Evolutionary conservation across 805 yeast species (phyloP).

Genomic region (Schizosaccharomyces pombe): DNA sequence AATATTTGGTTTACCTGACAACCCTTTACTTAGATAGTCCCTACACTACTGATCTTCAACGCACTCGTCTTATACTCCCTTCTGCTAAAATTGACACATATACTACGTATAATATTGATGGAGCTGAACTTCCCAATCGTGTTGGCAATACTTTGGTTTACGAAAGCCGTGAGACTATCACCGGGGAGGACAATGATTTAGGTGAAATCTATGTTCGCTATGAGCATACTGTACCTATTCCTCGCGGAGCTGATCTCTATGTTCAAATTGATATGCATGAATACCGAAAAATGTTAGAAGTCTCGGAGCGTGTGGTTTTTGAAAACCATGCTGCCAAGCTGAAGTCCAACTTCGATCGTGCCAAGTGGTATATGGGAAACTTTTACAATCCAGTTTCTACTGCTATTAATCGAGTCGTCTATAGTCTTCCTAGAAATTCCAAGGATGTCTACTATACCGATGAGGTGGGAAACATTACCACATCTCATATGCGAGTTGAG

Average conservation of each 20-base stretch:
- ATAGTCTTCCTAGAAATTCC: slow-evolving; percentile 23
- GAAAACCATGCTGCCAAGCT: slow-evolving; percentile 52
- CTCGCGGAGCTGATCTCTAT: slow-evolving; percentile 38
- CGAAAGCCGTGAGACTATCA: slow-evolving; percentile 3
- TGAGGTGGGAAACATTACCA: slow-evolving; percentile 78
- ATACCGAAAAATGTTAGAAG: slow-evolving; percentile 42
- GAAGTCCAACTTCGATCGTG: slow-evolving; percentile 39
- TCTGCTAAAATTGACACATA: slow-evolving; percentile 9
- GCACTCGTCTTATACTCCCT: slow-evolving; percentile 22
- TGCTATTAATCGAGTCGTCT: slow-evolving; percentile 24
- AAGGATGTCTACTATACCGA: slow-evolving; percentile 64
- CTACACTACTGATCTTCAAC: slow-evolving; percentile 32
- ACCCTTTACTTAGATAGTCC: slow-evolving; percentile 35
- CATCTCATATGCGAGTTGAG: slow-evolving; percentile 24
- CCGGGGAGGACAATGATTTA: neutral
- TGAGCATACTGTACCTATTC: slow-evolving; percentile 41
- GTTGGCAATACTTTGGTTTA: slow-evolving; percentile 7
- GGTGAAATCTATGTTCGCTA: slow-evolving; percentile 18
- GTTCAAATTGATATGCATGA: slow-evolving; percentile 52
- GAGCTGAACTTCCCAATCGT: slow-evolving; percentile 12
- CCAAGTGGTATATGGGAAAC: slow-evolving; percentile 27
- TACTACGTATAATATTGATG: slow-evolving; percentile 6
- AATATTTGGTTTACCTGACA: slow-evolving; percentile 31
- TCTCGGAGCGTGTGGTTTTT: slow-evolving; percentile 71
- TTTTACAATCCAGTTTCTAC: slow-evolving; percentile 26